phyloP scores from a whole-genome alignment of 495 filamentous ascomycete species.

The Neurospora sp. region DNA sequence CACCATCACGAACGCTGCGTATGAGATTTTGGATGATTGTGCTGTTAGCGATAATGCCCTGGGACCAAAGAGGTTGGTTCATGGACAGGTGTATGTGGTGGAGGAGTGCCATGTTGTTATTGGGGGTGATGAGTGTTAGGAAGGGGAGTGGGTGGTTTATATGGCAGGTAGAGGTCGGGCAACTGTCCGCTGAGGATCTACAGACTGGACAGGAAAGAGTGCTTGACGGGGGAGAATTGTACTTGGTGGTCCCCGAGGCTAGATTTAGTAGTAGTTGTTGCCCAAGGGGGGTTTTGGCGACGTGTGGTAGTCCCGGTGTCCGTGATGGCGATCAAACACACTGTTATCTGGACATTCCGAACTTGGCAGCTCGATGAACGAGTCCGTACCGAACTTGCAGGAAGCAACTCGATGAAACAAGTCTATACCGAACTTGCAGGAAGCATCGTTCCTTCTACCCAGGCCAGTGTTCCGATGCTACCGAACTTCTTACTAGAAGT shows the following conservation, averaged over 20 bases:
- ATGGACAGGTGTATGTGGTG: not conserved
- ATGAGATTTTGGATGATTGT: not conserved
- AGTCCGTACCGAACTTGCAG: too few species aligned
- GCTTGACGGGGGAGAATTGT: not conserved
- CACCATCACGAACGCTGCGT: not conserved
- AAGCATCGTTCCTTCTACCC: too few species aligned
- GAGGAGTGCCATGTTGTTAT: not conserved
- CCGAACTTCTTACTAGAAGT: too few species aligned
- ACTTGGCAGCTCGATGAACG: too few species aligned
- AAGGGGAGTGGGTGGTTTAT: not conserved
- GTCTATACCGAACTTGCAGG: too few species aligned
- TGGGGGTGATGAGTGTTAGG: not conserved
- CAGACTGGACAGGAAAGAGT: not conserved
- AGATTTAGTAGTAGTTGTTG: not conserved
- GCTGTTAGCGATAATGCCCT: not conserved
- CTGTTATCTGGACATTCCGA: not conserved
- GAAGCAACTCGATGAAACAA: too few species aligned
- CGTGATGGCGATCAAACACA: not conserved
- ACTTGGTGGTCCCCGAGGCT: not conserved
- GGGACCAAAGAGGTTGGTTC: not conserved
- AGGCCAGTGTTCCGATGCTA: too few species aligned
- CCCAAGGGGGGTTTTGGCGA: not conserved
- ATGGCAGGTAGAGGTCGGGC: not conserved
- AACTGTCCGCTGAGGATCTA: not conserved
- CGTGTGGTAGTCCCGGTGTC: not conserved